Conservation (phyloP, 1,139 yeast genomes). For the Yarrowia galli region DNA sequence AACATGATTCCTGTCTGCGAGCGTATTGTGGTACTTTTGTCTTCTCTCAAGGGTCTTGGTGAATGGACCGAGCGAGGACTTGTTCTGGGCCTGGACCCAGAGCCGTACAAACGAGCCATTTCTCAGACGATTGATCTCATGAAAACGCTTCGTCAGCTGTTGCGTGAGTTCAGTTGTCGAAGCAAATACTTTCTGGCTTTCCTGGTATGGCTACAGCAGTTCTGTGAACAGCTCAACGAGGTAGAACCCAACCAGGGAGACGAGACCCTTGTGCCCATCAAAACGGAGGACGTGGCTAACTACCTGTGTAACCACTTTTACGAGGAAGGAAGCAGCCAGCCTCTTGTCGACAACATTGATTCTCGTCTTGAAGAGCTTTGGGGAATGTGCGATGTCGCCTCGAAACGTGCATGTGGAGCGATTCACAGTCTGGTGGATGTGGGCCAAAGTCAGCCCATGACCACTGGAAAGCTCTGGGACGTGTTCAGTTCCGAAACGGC, state of each 20-base stretch:
- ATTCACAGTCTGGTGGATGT: constrained; percentile 29
- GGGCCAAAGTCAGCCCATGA: constrained; percentile 18
- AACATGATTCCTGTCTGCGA: constrained; percentile 66
- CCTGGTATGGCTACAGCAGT: constrained; percentile 25
- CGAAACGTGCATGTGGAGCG: constrained; percentile 14
- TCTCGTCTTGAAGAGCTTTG: constrained; percentile 20
- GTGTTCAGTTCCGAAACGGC: constrained; percentile 16
- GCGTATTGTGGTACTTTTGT: constrained; percentile 60
- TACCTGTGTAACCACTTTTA: constrained; percentile 25
- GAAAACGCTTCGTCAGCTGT: constrained; percentile 13
- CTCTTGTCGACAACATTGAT: not conserved
- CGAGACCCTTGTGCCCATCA: constrained; percentile 24
- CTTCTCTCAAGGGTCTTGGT: constrained; percentile 58
- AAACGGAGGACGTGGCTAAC: constrained; percentile 35
- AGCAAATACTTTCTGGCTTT: constrained; percentile 32
- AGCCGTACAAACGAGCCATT: constrained; percentile 27
- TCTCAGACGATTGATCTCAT: constrained; percentile 21
- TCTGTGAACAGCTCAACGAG: constrained; percentile 27
- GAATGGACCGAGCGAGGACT: constrained; percentile 52
- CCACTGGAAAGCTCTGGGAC: constrained; percentile 28
- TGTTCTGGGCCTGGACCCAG: constrained; percentile 51
- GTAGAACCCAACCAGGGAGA: constrained; percentile 38
- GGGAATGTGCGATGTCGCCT: constrained; percentile 20
- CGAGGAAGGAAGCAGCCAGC: constrained; percentile 22
- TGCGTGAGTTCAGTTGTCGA: constrained; percentile 7